Evolutionary conservation across 805 yeast genomes (phyloP), one percentile per base, ranked within the genome.

Genomic region (Komagataella pastoris): DNA sequence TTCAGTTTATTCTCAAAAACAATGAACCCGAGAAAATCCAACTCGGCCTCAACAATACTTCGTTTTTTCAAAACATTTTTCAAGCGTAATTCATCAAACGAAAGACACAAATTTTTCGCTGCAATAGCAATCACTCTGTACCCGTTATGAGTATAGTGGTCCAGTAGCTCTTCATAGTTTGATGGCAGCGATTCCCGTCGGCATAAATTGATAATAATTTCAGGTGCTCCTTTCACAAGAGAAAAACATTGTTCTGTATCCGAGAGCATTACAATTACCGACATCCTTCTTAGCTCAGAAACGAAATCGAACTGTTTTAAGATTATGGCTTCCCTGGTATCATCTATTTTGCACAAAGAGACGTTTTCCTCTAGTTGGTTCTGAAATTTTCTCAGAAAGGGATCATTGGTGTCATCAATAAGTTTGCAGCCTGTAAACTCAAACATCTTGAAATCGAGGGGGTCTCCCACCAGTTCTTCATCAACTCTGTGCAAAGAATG

Each of bases 151-250:
- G 99, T 93, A 63, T 93, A 93, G 53, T 82, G 75, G 59, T 88
- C 84, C 43, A 93, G 71, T 19, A 85, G 63, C 40, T 84, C 85
- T 21, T 84, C 83, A 62, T 77, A 93, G 59, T 89, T 78, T 1
- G 65, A 61, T 1, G 99, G 99, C 49, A 93, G 66, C 0, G 89
- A 70, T 17, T 75, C 79, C 1, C 83, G 79, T 14, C 71, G 68
- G 67, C 99, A 93, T 30, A 93, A 79, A 17, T 80, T 83, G 30
- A 76, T 71, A 75, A 93, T 86, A 8, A 90, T 87, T 63, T 93
- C 99, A 0, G 99, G 99, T 0, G 99, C 99, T 49, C 99, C 99
- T 62, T 93, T 93, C 10, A 93, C 88, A 62, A 79, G 83, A 54
- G 69, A 67, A 54, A 72, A 71, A 30, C 40, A 30, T 10, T 30